Percentiles rank a stretch among this genome's conserved stretches.
Conservation (phyloP, 2,329 filamentous ascomycete genomes). For the Rutstroemia sp. region DNA sequence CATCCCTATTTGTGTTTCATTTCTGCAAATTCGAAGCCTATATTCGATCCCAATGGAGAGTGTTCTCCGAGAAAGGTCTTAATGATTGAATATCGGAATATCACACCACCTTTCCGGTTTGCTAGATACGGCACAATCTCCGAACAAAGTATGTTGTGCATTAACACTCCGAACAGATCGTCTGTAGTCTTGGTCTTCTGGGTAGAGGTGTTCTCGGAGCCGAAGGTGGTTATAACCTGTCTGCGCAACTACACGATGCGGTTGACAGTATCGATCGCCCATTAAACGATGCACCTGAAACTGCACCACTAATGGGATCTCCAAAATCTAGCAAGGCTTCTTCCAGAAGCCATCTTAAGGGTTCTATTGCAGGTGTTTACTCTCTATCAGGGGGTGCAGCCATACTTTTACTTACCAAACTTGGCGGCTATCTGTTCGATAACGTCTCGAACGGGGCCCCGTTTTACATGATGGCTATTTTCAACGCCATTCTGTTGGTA, state of each 20-base stretch:
- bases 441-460: conserved; percentile 64
- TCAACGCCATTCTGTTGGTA: conserved; percentile 68
- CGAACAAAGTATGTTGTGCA: background rate
- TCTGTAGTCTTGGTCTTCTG: conserved; percentile 86
- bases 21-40: background rate
- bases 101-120: too few species aligned
- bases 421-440: conserved; percentile 85
- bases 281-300: conserved; percentile 14
- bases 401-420: conserved; percentile 84
- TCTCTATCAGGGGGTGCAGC: conserved; percentile 84
- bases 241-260: conserved; percentile 22
- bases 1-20: background rate
- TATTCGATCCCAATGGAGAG: too few species aligned
- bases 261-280: background rate
- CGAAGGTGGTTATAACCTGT: conserved; percentile 30
- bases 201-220: conserved; percentile 66
- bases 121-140: too few species aligned
- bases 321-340: conserved; percentile 13
- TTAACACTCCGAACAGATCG: conserved; percentile 45
- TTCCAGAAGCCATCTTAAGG: conserved; percentile 56
- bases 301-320: conserved; percentile 26
- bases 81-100: too few species aligned
- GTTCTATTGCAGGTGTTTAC: conserved; percentile 91
- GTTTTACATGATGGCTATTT: conserved; percentile 89
- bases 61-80: too few species aligned